These are phyloP conservation scores for Echinosophora koreensis DNA, from an alignment of 306 rosid species.

Conservation along the genomic window DNA sequence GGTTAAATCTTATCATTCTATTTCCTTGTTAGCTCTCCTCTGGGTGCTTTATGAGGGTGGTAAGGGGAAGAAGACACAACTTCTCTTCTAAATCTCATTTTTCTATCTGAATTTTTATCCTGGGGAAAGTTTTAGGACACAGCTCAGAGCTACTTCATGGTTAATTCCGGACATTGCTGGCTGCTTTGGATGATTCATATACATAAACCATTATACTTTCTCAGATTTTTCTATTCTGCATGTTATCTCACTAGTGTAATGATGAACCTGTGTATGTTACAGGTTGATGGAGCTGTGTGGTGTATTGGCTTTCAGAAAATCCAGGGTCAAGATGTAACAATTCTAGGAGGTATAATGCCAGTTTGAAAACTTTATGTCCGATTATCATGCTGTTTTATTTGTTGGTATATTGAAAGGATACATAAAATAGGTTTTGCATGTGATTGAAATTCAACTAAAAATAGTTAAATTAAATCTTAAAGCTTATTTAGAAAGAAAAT, in stretches of 20 bases:
- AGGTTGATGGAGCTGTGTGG: constrained; percentile 78
- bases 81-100: not conserved
- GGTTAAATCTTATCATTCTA: constrained; percentile 1
- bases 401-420: constrained; percentile 21
- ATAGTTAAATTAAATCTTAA: not conserved
- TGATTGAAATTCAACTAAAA: constrained; percentile 18
- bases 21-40: not conserved
- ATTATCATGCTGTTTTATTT: not conserved
- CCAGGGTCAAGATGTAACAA: constrained; percentile 72
- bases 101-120: constrained; percentile 3
- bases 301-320: constrained; percentile 86
- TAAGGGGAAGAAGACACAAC: not conserved
- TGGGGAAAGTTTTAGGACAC: not conserved
- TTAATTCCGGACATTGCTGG: constrained; percentile 5
- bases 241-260: constrained; percentile 37
- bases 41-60: not conserved
- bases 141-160: constrained; percentile 16
- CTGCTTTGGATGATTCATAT: not conserved
- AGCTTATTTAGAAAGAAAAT: constrained; percentile 20
- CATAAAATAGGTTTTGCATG: constrained; percentile 5
- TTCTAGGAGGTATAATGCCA: constrained; percentile 80
- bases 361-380: constrained; percentile 30
- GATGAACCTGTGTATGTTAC: constrained; percentile 41
- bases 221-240: not conserved
- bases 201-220: constrained; percentile 5